Base-by-base conservation (phyloP, 2,329 filamentous ascomycete species). In the Geosmithia flava region DNA sequence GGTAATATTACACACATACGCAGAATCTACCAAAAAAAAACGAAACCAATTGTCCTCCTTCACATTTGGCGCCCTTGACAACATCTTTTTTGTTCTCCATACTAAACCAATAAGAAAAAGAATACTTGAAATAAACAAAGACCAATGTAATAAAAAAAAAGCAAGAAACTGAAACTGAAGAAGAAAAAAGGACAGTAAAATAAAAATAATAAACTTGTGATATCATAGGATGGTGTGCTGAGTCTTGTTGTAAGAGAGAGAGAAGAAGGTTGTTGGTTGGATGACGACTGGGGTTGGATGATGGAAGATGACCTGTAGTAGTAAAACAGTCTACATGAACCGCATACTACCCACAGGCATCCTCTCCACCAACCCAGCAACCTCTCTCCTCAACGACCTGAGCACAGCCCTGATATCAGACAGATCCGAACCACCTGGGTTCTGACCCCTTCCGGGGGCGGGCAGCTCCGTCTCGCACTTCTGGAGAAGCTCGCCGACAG, bases 401-500 rank as follows among this genome's bases (percentile, higher is more conserved):
- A 75, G 58, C 47, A 63, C 59, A 16, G 69, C 59, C 49, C 68
- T 56, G 33, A 75, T 55, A 42, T 74, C 69, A 17, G 64, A 62
- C 20, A 71, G 56, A 47, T 74, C 71, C 33, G 64, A 57, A 29
- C 71, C 72, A 11, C 71, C 71, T 4, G 64, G 61, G 54, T 74
- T 75, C 48, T 54, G 57, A 19, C 65, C 62, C 51, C 69, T 58
- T 23, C 66, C 59, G 15, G 64, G 53, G 47, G 63, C 62, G 46
- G 66, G 63, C 29, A 73, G 56, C 23, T 68, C 68, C 27, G 62
- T 60, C 51, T 78, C 75, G 51, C 74, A 76, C 46, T 71, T 64
- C 43, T 60, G 63, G 42, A 80, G 63, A 39, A 80, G 61, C 29
- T 78, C 75, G 20, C 65, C 64, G 23, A 77, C 67, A 57, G 71